These are phyloP conservation scores for Ophiocytium majus DNA, from an alignment of 352 stramenopile genomes.

Conservation along the genomic window DNA sequence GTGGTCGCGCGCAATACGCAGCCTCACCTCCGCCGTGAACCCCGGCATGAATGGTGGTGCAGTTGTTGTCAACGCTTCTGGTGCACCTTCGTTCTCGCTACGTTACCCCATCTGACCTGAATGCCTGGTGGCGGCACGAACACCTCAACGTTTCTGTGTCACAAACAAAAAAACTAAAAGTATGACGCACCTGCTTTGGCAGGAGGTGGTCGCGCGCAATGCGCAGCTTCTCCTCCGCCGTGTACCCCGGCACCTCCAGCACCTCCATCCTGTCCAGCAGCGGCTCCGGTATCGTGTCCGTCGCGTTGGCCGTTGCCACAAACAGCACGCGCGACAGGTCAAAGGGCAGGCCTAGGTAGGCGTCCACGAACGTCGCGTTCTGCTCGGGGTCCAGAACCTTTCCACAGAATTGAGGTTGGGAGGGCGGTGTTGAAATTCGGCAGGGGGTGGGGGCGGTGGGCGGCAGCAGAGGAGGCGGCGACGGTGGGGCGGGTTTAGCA, in stretches of 20 bases:
- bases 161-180: no score
- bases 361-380: conserved; percentile 92
- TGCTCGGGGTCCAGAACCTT: conserved; percentile 91
- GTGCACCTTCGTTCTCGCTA: no score
- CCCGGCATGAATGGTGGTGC: no score
- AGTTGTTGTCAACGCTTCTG: no score
- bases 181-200: conserved; percentile 71
- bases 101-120: no score
- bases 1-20: conserved; percentile 94
- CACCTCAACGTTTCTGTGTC: no score
- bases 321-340: conserved; percentile 65
- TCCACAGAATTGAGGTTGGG: neutral
- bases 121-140: no score
- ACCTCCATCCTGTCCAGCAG: conserved; percentile 98
- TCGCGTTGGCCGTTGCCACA: conserved; percentile 44
- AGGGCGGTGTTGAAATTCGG: neutral
- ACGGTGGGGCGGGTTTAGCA: no score
- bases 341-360: conserved; percentile 96
- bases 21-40: conserved; percentile 74
- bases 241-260: conserved; percentile 81
- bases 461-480: no score
- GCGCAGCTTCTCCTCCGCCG: conserved; percentile 81
- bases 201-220: conserved; percentile 96
- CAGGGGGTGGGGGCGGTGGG: neutral
- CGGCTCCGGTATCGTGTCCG: conserved; percentile 84